Conservation (phyloP, 306 rosid genomes). For the Alnus rubra region DNA sequence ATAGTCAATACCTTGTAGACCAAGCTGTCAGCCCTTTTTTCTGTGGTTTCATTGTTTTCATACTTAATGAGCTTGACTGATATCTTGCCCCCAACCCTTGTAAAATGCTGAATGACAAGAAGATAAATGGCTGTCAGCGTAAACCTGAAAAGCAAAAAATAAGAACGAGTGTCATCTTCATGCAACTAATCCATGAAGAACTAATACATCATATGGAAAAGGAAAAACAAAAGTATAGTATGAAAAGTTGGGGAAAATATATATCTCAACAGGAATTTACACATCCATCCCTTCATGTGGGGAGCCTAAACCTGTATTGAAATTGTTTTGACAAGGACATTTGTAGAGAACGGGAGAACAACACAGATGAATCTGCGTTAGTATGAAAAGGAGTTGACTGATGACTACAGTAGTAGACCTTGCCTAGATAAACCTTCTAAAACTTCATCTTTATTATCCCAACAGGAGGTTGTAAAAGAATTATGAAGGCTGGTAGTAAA, state of each 20-base stretch:
- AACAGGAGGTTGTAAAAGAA: neutral
- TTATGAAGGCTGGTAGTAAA: neutral
- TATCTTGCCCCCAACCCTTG: conserved; percentile 70
- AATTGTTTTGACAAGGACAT: neutral
- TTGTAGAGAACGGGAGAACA: neutral
- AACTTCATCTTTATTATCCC: neutral
- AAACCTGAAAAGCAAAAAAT: conserved; percentile 8
- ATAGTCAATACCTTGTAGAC: conserved; percentile 77
- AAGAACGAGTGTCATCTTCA: neutral
- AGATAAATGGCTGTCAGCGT: conserved; percentile 48
- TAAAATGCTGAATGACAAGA: conserved; percentile 75
- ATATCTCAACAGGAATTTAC: neutral
- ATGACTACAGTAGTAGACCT: neutral
- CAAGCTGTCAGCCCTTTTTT: conserved; percentile 91
- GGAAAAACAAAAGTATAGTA: neutral
- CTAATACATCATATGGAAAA: neutral
- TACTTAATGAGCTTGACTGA: conserved; percentile 77
- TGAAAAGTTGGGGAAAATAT: neutral
- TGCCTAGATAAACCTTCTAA: neutral
- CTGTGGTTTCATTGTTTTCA: conserved; percentile 82
- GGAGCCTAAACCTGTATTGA: neutral
- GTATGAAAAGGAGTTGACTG: neutral
- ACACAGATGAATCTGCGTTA: neutral
- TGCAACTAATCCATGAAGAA: neutral
- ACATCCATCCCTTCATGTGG: neutral